Evolutionary conservation across 140 eudicot species (phyloP).

Genomic region (Bidens hawaiensis): DNA sequence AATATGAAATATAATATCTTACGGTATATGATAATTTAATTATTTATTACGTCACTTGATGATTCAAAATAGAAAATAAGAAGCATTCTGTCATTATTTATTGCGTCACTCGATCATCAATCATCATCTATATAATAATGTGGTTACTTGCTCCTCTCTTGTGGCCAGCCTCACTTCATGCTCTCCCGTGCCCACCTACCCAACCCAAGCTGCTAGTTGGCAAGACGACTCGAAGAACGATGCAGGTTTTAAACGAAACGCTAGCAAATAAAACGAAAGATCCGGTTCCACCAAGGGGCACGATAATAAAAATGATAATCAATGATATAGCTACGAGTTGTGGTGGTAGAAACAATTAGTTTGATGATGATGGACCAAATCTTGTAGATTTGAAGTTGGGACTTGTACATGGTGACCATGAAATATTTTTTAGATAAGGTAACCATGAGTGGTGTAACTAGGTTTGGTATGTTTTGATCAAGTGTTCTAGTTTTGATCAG

Average conservation of each 20-base stretch:
- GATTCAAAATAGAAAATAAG: neutral
- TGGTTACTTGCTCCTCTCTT: neutral
- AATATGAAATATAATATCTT: neutral
- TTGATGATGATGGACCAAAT: neutral
- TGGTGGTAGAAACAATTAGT: neutral
- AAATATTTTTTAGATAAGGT: neutral
- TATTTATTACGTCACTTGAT: neutral
- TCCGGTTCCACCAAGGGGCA: slow-evolving; percentile 2
- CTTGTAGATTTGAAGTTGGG: neutral
- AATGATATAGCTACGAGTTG: neutral
- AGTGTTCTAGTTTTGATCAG: too few species aligned
- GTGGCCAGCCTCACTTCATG: neutral
- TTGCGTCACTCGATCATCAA: neutral
- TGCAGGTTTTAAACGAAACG: neutral
- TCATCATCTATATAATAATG: neutral
- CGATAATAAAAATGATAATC: neutral
- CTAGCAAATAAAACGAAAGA: neutral
- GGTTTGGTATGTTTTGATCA: neutral
- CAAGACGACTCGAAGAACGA: neutral
- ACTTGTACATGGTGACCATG: neutral
- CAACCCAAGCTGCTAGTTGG: neutral
- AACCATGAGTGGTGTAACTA: neutral
- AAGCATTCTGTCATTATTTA: neutral
- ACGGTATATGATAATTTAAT: neutral
- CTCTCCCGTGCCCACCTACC: neutral